phyloP scores from a whole-genome alignment of 768 basidiomycete genomes.

The Tricholoma bakamatsutake region DNA sequence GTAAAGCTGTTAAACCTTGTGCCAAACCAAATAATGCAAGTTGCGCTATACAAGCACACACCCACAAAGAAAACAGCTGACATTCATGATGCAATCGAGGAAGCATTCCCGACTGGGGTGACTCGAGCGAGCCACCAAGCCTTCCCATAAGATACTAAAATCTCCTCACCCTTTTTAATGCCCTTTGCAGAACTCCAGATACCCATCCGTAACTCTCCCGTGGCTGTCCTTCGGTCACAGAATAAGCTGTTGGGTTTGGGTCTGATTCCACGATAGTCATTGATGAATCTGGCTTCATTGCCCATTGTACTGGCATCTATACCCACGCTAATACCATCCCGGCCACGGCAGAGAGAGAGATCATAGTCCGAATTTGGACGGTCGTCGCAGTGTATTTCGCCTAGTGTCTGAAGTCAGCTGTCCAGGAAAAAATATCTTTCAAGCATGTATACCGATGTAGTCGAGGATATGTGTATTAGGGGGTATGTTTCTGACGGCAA shows the following conservation, averaged over 20 bases:
- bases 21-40: neutral
- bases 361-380: constrained; percentile 81
- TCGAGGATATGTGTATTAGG: constrained; percentile 66
- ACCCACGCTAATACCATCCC: constrained; percentile 58
- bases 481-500: constrained; percentile 67
- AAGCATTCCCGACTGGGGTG: neutral
- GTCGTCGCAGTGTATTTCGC: constrained; percentile 78
- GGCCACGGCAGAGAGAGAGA: constrained; percentile 64
- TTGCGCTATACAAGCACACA: neutral
- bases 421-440: neutral
- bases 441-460: constrained; percentile 45
- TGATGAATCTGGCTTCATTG: constrained; percentile 86
- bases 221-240: constrained; percentile 42
- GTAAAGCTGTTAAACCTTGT: neutral
- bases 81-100: neutral
- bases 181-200: constrained; percentile 58
- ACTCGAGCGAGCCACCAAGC: constrained; percentile 66
- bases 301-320: constrained; percentile 72
- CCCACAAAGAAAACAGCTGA: neutral
- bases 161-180: constrained; percentile 77
- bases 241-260: constrained; percentile 68
- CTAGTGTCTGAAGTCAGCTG: constrained; percentile 25
- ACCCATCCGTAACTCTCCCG: constrained; percentile 70
- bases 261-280: constrained; percentile 82
- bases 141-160: constrained; percentile 87